These are phyloP conservation scores for Trifolium pratense DNA, from an alignment of 306 rosid genomes.

Conservation along the genomic window DNA sequence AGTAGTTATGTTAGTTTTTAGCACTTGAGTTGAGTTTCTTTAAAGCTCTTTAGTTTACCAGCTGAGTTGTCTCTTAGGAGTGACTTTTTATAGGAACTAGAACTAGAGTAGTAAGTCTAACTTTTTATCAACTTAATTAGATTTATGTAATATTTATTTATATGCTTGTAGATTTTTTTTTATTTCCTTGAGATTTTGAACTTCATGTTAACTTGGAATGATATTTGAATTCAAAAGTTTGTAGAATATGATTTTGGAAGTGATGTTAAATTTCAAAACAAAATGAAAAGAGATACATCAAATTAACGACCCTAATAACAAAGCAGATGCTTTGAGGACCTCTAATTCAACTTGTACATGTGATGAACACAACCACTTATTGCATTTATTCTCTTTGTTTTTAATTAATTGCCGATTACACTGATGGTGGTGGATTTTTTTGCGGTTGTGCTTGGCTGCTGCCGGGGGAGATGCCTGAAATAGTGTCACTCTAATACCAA, in stretches of 20 bases:
- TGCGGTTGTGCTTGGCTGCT: no score
- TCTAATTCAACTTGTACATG: neutral
- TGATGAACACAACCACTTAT: no score
- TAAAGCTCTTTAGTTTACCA: neutral
- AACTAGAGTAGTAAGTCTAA: neutral
- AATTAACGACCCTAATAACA: neutral
- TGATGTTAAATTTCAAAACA: neutral
- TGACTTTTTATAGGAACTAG: neutral
- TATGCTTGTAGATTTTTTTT: conserved; percentile 1
- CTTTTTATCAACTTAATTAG: neutral
- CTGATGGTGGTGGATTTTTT: no score
- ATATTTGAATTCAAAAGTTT: neutral
- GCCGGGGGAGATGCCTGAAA: no score
- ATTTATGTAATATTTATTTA: neutral
- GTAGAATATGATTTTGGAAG: neutral
- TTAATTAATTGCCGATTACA: no score
- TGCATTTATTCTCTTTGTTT: no score
- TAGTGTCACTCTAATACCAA: no score
- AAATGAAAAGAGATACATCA: neutral
- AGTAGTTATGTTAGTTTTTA: neutral
- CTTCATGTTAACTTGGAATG: neutral
- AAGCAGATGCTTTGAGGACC: neutral
- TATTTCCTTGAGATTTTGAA: neutral
- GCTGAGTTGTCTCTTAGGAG: neutral
- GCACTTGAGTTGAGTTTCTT: neutral